Evolutionary conservation across 2,329 filamentous ascomycete species (phyloP).

Genomic region (Colletotrichum melonis): DNA sequence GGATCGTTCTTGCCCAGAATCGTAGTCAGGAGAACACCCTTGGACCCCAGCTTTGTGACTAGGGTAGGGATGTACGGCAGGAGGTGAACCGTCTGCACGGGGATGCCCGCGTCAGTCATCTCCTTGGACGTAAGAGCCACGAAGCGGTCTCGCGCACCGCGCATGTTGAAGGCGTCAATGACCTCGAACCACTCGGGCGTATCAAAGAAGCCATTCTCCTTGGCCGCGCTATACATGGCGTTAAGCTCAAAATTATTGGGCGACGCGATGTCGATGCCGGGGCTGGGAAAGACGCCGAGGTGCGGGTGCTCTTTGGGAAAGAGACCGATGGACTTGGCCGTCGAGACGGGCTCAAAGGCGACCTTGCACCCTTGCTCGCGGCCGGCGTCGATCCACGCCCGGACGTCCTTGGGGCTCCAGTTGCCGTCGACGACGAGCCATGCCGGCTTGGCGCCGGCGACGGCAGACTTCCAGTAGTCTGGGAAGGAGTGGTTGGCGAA

Average conservation of each 20-base stretch:
- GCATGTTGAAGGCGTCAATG: slow-evolving; percentile 80
- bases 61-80: slow-evolving; percentile 89
- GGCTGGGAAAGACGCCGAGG: slow-evolving; percentile 66
- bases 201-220: slow-evolving; percentile 75
- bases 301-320: slow-evolving; percentile 63
- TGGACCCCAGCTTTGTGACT: slow-evolving; percentile 82
- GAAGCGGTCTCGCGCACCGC: slow-evolving; percentile 78
- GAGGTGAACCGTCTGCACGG: slow-evolving; percentile 85
- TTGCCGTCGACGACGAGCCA: slow-evolving; percentile 91
- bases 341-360: slow-evolving; percentile 91
- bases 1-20: slow-evolving; percentile 76
- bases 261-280: slow-evolving; percentile 79
- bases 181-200: slow-evolving; percentile 79
- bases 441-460: slow-evolving; percentile 69
- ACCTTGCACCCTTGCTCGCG: slow-evolving; percentile 67
- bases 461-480: slow-evolving; percentile 69
- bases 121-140: slow-evolving; percentile 72
- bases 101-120: slow-evolving; percentile 83
- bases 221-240: slow-evolving; percentile 81
- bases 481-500: slow-evolving; percentile 69
- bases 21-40: slow-evolving; percentile 81
- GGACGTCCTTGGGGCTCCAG: slow-evolving; percentile 76
- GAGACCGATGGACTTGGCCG: slow-evolving; percentile 78
- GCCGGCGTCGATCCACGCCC: slow-evolving; percentile 74
- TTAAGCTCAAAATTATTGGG: slow-evolving; percentile 87